These are phyloP conservation scores for Pythium monospermum DNA, from an alignment of 352 stramenopile genomes.

Conservation along the genomic window DNA sequence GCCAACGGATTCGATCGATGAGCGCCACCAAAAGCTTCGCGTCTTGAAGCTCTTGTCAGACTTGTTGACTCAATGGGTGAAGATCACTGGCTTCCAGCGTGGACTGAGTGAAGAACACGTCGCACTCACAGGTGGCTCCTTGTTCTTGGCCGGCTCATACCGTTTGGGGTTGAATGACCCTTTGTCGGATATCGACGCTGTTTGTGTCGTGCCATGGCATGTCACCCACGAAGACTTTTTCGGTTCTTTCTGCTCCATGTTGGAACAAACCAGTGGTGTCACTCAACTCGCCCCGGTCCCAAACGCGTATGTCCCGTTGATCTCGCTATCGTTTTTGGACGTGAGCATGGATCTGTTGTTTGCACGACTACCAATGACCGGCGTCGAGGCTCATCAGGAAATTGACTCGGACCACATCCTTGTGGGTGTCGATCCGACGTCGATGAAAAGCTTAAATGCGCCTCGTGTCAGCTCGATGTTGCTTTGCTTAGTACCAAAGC, in stretches of 20 bases:
- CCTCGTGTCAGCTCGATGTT: constrained; percentile 95
- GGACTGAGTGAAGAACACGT: constrained; percentile 69
- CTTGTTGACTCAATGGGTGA: constrained; percentile 70
- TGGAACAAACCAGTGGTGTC: constrained; percentile 61
- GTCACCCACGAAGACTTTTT: constrained; percentile 88
- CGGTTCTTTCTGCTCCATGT: constrained; percentile 53
- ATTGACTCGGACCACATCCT: constrained; percentile 88
- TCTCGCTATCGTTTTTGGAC: constrained; percentile 86
- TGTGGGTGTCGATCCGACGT: constrained; percentile 89
- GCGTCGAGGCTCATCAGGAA: constrained; percentile 67
- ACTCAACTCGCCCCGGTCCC: constrained; percentile 76
- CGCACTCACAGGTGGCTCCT: constrained; percentile 60
- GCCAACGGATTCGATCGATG: constrained; percentile 39
- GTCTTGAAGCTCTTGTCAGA: constrained; percentile 71
- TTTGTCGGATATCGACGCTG: constrained; percentile 78
- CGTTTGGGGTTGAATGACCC: constrained; percentile 77
- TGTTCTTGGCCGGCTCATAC: constrained; percentile 87
- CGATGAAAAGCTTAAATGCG: constrained; percentile 94
- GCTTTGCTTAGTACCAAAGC: constrained; percentile 87
- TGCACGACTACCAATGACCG: constrained; percentile 57
- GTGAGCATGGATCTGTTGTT: constrained; percentile 93
- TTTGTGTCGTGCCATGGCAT: constrained; percentile 78
- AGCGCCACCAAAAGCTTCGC: constrained; percentile 58
- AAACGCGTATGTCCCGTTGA: constrained; percentile 90
- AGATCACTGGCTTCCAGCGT: constrained; percentile 59